Evolutionary conservation across 176 grass and related monocot genomes (phyloP).

Genomic region (Avena insularis): DNA sequence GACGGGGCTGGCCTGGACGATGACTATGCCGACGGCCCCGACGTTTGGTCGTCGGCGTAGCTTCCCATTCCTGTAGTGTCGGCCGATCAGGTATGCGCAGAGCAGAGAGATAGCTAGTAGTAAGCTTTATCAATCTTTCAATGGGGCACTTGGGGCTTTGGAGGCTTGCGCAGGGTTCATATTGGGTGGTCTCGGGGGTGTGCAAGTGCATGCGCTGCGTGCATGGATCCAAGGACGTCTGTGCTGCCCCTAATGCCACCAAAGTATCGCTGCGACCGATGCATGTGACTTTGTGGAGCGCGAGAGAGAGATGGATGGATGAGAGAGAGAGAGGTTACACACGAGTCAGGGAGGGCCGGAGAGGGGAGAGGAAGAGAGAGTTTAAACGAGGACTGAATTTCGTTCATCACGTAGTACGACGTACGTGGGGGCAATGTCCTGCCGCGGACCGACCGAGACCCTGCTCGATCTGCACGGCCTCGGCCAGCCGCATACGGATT

Average conservation of each 20-base stretch:
- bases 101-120: no score
- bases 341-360: neutral
- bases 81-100: no score
- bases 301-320: neutral
- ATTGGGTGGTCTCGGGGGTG: neutral
- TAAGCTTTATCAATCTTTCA: neutral
- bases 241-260: conserved; percentile 26
- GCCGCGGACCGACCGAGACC: no score
- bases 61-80: no score
- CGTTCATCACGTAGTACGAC: neutral
- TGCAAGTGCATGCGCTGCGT: neutral
- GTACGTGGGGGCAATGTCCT: neutral
- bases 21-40: no score
- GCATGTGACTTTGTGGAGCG: conserved; percentile 34
- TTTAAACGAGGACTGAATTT: neutral
- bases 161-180: neutral
- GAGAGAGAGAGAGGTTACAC: neutral
- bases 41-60: no score
- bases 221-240: conserved; percentile 13
- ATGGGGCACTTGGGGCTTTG: neutral
- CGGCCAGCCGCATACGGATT: no score
- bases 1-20: no score
- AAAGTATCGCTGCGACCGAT: conserved; percentile 17
- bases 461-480: no score
- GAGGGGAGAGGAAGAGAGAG: neutral